These are phyloP conservation scores for Zygoascus flipseniorum DNA, from an alignment of 805 yeast species.

Conservation along the genomic window DNA sequence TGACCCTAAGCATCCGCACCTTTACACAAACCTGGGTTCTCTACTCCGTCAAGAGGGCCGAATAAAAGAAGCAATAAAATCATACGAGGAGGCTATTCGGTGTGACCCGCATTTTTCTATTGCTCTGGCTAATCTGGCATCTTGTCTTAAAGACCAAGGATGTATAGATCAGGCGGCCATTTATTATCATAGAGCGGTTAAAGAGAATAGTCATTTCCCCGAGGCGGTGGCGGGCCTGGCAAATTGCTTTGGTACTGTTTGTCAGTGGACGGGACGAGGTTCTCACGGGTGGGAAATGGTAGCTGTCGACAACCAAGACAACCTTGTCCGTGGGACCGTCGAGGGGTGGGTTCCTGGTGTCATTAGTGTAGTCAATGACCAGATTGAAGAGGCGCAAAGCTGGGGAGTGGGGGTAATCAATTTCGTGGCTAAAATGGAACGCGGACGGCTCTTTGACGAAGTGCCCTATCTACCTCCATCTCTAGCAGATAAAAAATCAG, in stretches of 20 bases:
- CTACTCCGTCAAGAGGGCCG: slow-evolving; percentile 26
- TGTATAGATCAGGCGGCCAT: slow-evolving; percentile 23
- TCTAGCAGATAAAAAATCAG: neutral
- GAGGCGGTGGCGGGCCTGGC: slow-evolving; percentile 28
- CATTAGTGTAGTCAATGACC: slow-evolving; percentile 16
- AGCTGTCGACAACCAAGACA: slow-evolving; percentile 22
- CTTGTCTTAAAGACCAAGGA: slow-evolving; percentile 26
- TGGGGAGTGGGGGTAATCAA: slow-evolving; percentile 25
- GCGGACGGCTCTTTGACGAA: slow-evolving; percentile 7
- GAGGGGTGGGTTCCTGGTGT: slow-evolving; percentile 24
- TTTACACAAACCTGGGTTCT: slow-evolving; percentile 28
- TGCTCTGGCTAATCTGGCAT: slow-evolving; percentile 28
- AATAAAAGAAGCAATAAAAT: slow-evolving; percentile 21
- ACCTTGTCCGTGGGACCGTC: slow-evolving; percentile 7
- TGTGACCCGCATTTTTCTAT: slow-evolving; percentile 25
- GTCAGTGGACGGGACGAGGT: slow-evolving; percentile 28
- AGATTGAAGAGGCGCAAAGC: slow-evolving; percentile 15
- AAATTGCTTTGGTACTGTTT: slow-evolving; percentile 22
- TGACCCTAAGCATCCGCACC: slow-evolving; percentile 28
- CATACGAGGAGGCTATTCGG: slow-evolving; percentile 25
- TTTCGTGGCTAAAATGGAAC: neutral
- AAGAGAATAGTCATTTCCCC: slow-evolving; percentile 22
- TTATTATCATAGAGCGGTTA: slow-evolving; percentile 24
- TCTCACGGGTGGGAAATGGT: slow-evolving; percentile 19
- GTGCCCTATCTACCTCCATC: slow-evolving; percentile 8